Conservation (phyloP, 345 rosid genomes). For the Erodium maritimum region DNA sequence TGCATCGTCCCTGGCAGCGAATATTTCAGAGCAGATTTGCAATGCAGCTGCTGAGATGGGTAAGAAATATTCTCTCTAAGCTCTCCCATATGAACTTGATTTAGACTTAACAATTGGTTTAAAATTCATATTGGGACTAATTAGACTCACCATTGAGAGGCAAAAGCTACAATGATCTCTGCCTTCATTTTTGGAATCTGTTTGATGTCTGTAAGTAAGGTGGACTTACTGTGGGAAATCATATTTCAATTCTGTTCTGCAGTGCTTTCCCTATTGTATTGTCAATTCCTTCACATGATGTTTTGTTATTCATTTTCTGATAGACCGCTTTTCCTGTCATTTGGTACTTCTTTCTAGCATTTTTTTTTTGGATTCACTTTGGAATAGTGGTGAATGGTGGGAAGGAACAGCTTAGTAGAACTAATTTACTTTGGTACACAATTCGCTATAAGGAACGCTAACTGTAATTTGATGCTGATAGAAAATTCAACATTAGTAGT, state of each 20-base stretch:
- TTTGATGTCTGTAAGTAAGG: too few species aligned
- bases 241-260: neutral
- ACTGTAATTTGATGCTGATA: neutral
- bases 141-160: too few species aligned
- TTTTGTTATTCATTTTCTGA: neutral
- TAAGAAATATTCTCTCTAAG: constrained; percentile 15
- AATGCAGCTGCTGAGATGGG: constrained; percentile 98
- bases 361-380: neutral
- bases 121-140: neutral
- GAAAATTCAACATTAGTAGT: neutral
- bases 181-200: too few species aligned
- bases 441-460: neutral
- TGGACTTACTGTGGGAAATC: neutral
- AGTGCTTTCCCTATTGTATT: too few species aligned
- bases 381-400: neutral
- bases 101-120: constrained; percentile 1
- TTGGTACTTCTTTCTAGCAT: neutral
- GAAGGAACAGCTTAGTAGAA: neutral
- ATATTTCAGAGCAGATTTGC: constrained; percentile 90
- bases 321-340: neutral
- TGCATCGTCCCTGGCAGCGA: constrained; percentile 59
- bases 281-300: neutral
- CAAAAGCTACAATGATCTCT: too few species aligned
- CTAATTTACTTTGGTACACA: too few species aligned
- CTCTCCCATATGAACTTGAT: neutral